These are phyloP conservation scores for Umbellularia californica DNA, from an alignment of 164 flowering plant genomes.

Conservation along the genomic window DNA sequence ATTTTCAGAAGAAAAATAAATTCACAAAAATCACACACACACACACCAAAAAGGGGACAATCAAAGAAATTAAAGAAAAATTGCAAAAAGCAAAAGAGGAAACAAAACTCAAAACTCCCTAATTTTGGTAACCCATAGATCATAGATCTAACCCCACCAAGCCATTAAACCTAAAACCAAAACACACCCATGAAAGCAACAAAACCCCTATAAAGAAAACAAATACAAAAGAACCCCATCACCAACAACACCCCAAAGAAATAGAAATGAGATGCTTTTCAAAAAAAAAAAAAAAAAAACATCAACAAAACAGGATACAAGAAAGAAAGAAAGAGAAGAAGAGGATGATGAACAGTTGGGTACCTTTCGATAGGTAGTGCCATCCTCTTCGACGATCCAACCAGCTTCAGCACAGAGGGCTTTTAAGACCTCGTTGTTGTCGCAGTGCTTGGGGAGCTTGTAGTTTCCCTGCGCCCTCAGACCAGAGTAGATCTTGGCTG, in stretches of 20 bases:
- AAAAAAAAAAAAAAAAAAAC: not conserved
- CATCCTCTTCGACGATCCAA: conserved; percentile 88
- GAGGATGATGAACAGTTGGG: not conserved
- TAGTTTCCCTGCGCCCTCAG: conserved; percentile 73
- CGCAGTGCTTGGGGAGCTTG: conserved; percentile 87
- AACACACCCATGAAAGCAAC: not conserved
- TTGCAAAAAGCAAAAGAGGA: not conserved
- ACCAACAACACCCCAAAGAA: not conserved
- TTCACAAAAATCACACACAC: not conserved
- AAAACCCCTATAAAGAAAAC: not conserved
- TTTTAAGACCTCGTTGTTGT: conserved; percentile 85
- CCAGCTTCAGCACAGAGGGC: conserved; percentile 95
- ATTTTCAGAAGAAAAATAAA: not conserved
- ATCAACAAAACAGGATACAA: not conserved
- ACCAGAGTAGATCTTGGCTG: conserved; percentile 82
- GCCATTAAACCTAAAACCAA: not conserved
- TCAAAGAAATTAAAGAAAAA: not conserved
- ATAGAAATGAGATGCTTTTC: too few relatives aligned
- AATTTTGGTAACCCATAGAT: not conserved
- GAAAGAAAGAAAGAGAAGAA: too few relatives aligned
- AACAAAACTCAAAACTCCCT: not conserved
- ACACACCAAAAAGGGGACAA: too few relatives aligned
- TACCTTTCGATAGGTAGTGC: conserved; percentile 95
- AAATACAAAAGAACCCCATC: not conserved
- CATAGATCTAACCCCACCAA: not conserved